Conservation (phyloP, 768 basidiomycete species). For the Pisolithus albus region DNA sequence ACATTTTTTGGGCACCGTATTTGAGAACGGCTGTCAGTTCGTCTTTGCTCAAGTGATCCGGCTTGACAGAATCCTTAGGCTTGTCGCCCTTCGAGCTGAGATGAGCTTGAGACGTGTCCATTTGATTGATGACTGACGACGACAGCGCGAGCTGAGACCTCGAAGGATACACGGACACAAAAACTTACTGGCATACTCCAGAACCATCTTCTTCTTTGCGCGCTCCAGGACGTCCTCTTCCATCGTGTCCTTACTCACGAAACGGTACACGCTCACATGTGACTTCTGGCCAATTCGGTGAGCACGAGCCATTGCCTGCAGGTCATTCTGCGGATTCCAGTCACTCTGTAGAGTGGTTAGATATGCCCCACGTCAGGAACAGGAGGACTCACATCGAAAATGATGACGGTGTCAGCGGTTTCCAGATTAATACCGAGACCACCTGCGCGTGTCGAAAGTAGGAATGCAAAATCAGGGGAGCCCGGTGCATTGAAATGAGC, state of each 20-base stretch:
- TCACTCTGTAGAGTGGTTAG: slow-evolving; percentile 59
- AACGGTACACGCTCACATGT: slow-evolving; percentile 97
- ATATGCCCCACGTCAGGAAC: background rate
- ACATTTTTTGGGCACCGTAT: slow-evolving; percentile 98
- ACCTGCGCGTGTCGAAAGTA: slow-evolving; percentile 93
- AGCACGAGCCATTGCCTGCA: slow-evolving; percentile 98
- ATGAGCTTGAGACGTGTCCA: slow-evolving; percentile 98
- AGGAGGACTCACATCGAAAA: slow-evolving; percentile 76
- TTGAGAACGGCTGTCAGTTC: slow-evolving; percentile 96
- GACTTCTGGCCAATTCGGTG: slow-evolving; percentile 99
- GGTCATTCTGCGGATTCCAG: slow-evolving; percentile 97
- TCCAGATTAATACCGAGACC: slow-evolving; percentile 98
- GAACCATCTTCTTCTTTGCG: slow-evolving; percentile 98
- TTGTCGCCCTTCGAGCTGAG: slow-evolving; percentile 73
- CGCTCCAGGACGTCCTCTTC: slow-evolving; percentile 98
- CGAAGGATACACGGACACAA: slow-evolving; percentile 9
- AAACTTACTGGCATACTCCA: slow-evolving; percentile 95
- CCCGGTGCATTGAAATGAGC: slow-evolving; percentile 93
- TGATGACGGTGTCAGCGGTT: slow-evolving; percentile 98
- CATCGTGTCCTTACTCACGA: slow-evolving; percentile 99
- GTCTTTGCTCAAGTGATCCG: slow-evolving; percentile 87
- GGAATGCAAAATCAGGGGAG: slow-evolving; percentile 93
- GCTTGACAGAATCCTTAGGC: slow-evolving; percentile 62
- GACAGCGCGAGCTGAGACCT: background rate
- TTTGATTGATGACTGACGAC: slow-evolving; percentile 93